These are phyloP conservation scores for Proliferodiscus dingleyae DNA, from an alignment of 2,329 filamentous ascomycete genomes.

Conservation along the genomic window DNA sequence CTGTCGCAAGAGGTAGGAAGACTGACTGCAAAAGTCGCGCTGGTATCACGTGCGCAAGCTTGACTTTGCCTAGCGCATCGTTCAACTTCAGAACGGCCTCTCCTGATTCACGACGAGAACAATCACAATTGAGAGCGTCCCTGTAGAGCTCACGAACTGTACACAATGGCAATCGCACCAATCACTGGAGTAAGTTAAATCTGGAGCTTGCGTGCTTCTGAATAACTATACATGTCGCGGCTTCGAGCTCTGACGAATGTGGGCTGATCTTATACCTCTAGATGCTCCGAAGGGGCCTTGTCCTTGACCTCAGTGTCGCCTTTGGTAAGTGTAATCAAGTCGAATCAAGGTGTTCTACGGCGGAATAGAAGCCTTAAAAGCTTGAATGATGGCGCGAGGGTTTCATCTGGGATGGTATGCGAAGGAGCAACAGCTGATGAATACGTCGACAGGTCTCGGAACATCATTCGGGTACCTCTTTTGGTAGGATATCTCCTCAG, in stretches of 20 bases:
- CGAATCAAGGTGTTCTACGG: not conserved
- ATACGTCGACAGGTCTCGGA: conserved; percentile 43
- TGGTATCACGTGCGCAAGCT: conserved; percentile 6
- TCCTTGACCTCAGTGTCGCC: conserved; percentile 53
- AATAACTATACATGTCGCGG: conserved; percentile 1
- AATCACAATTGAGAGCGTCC: conserved; percentile 24
- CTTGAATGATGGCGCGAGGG: not conserved
- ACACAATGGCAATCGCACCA: conserved; percentile 34
- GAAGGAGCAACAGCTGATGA: conserved; percentile 4
- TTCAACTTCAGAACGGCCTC: conserved; percentile 22
- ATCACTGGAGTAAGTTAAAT: conserved; percentile 33
- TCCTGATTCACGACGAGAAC: conserved; percentile 16
- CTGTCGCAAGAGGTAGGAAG: not conserved
- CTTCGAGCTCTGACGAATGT: conserved; percentile 14
- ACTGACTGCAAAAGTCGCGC: not conserved
- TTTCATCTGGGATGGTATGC: not conserved
- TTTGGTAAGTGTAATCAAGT: conserved; percentile 40
- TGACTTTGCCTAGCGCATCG: conserved; percentile 7
- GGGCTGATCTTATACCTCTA: conserved; percentile 32
- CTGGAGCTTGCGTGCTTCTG: not conserved
- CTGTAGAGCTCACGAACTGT: conserved; percentile 19
- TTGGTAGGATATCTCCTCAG: conserved; percentile 42
- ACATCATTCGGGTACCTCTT: conserved; percentile 47
- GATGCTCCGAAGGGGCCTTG: conserved; percentile 55
- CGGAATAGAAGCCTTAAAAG: not conserved